Conservation (phyloP, 2,329 filamentous ascomycete species). For the Hawksworthiomyces lignivorus region DNA sequence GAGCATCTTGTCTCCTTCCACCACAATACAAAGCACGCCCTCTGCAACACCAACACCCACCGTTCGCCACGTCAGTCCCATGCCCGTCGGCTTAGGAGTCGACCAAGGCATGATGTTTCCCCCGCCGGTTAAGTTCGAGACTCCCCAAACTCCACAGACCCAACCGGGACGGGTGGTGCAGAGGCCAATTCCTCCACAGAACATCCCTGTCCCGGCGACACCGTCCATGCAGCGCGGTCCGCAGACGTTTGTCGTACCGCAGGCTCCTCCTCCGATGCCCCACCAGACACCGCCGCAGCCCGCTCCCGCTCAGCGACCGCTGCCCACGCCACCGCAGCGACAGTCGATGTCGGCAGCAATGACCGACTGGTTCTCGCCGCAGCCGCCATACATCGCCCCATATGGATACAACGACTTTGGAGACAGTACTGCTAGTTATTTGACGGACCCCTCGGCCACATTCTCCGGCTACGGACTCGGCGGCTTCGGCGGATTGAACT, state of each 20-base stretch:
- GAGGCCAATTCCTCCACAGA: slow-evolving; percentile 15
- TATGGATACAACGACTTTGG: slow-evolving; percentile 34
- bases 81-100: slow-evolving; percentile 13
- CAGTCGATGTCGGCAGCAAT: slow-evolving; percentile 26
- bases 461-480: slow-evolving; percentile 18
- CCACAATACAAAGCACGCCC: slow-evolving; percentile 15
- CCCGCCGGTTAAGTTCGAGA: slow-evolving; percentile 18
- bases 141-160: slow-evolving; percentile 14
- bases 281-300: slow-evolving; percentile 23
- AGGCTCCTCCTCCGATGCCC: slow-evolving; percentile 26
- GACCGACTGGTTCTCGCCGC: slow-evolving; percentile 45
- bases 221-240: slow-evolving; percentile 1
- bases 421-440: slow-evolving; percentile 21
- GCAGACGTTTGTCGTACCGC: slow-evolving; percentile 32
- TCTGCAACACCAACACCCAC: slow-evolving; percentile 28
- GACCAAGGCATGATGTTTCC: background rate
- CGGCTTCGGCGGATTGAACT: slow-evolving; percentile 9
- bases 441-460: slow-evolving; percentile 15
- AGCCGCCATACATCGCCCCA: slow-evolving; percentile 45
- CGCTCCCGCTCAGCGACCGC: slow-evolving; percentile 1
- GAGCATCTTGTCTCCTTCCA: slow-evolving; percentile 29
- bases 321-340: slow-evolving; percentile 23
- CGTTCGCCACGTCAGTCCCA: slow-evolving; percentile 22
- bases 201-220: background rate
- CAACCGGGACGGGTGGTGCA: slow-evolving; percentile 16